Evolutionary conservation across 2,329 filamentous ascomycete species (phyloP).

Genomic region (Hypocreales sp.): DNA sequence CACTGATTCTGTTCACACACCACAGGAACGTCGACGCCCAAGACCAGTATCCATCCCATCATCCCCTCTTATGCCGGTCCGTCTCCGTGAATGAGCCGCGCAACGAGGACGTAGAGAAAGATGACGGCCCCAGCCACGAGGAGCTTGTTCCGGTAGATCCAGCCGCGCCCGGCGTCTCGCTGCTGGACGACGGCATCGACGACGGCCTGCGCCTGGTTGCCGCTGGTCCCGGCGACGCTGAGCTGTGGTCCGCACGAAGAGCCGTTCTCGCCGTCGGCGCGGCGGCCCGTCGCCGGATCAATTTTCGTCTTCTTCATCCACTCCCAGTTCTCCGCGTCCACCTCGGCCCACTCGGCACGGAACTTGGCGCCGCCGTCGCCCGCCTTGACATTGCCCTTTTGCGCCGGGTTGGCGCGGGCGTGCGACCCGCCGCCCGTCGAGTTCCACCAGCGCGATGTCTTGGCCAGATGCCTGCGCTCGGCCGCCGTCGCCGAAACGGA

Average conservation of each 20-base stretch:
- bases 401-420: constrained; percentile 31
- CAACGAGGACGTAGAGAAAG: constrained; percentile 71
- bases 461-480: constrained; percentile 66
- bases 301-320: constrained; percentile 81
- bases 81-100: constrained; percentile 49
- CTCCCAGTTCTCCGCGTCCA: constrained; percentile 78
- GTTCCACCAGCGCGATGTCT: constrained; percentile 87
- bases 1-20: too few relatives aligned
- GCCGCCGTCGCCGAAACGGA: constrained; percentile 61
- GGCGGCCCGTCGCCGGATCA: constrained; percentile 59
- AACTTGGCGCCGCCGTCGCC: constrained; percentile 92
- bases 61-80: constrained; percentile 7
- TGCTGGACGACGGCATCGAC: constrained; percentile 64
- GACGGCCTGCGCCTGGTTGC: constrained; percentile 51
- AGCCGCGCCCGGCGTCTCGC: constrained; percentile 69
- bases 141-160: constrained; percentile 68
- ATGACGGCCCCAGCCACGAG: constrained; percentile 53
- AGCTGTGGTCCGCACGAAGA: constrained; percentile 35
- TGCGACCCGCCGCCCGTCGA: constrained; percentile 76
- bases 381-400: constrained; percentile 71
- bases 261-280: constrained; percentile 31
- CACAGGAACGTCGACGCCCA: too few relatives aligned
- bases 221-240: constrained; percentile 43
- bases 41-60: neutral
- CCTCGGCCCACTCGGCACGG: constrained; percentile 71